Conservation (phyloP, 1,284 basidiomycete species). For the Fomitiporia mediterranea region DNA sequence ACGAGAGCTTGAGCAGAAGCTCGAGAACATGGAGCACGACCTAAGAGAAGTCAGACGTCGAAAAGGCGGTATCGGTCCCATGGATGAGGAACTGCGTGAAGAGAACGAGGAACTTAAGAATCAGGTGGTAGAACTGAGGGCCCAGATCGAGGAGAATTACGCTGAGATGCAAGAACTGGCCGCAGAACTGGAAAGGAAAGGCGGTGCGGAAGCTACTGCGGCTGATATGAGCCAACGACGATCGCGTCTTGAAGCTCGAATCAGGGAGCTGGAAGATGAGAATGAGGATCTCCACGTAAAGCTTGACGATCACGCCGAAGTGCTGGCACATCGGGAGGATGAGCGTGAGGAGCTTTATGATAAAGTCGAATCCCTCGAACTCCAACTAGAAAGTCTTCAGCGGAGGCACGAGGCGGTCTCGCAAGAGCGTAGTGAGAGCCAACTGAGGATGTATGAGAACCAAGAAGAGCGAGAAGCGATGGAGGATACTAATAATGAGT, state of each 20-base stretch:
- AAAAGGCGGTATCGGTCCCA: slow-evolving; percentile 28
- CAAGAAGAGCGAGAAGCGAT: slow-evolving; percentile 66
- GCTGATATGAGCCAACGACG: slow-evolving; percentile 4
- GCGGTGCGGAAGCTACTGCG: slow-evolving; percentile 25
- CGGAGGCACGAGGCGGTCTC: slow-evolving; percentile 56
- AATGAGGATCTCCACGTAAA: slow-evolving; percentile 56
- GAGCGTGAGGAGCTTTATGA: slow-evolving; percentile 69
- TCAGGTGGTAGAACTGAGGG: slow-evolving; percentile 36
- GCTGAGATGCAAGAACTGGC: slow-evolving; percentile 68
- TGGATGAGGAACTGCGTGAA: slow-evolving; percentile 48
- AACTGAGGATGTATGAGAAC: slow-evolving; percentile 63
- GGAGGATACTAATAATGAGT: slow-evolving; percentile 67
- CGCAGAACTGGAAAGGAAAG: slow-evolving; percentile 53
- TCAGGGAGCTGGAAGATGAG: slow-evolving; percentile 61
- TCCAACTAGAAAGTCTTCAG: slow-evolving; percentile 67
- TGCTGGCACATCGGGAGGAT: slow-evolving; percentile 53
- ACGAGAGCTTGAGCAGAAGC: slow-evolving; percentile 63
- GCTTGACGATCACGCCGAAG: slow-evolving; percentile 58
- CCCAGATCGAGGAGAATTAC: slow-evolving; percentile 71
- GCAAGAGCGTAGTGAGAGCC: slow-evolving; percentile 63
- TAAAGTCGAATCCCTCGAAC: slow-evolving; percentile 53
- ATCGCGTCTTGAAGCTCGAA: slow-evolving; percentile 36
- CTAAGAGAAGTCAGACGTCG: slow-evolving; percentile 56
- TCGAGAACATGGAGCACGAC: slow-evolving; percentile 66
- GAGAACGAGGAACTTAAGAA: slow-evolving; percentile 56